phyloP scores from a whole-genome alignment of 164 flowering plant species.

The Aristolochia californica region DNA sequence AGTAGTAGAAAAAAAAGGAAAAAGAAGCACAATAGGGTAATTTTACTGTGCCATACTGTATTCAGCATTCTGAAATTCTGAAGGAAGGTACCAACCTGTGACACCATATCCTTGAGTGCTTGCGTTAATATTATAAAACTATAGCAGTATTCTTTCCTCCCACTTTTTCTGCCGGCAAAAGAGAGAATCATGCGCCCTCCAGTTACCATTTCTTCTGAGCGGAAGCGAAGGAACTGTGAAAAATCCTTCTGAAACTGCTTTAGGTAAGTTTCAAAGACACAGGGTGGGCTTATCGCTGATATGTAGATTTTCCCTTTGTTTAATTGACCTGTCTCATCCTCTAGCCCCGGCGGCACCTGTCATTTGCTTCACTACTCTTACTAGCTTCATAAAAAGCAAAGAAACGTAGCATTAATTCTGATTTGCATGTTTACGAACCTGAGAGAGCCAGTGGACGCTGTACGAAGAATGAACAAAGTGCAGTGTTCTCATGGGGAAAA shows the following conservation, averaged over 20 bases:
- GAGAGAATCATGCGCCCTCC: conserved; percentile 28
- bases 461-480: conserved; percentile 54
- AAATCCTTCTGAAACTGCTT: conserved; percentile 22
- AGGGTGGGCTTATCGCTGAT: conserved; percentile 11
- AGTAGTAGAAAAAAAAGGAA: no score
- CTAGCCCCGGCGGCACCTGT: conserved; percentile 11
- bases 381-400: no score
- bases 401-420: neutral
- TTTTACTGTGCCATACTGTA: no score
- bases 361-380: no score
- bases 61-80: no score
- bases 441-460: conserved; percentile 48
- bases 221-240: conserved; percentile 14
- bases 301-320: conserved; percentile 18
- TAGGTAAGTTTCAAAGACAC: conserved; percentile 5
- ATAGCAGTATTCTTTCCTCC: conserved; percentile 14
- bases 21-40: no score
- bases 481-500: conserved; percentile 29
- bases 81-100: no score
- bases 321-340: neutral
- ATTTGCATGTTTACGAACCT: conserved; percentile 18
- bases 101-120: conserved; percentile 14
- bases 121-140: conserved; percentile 18
- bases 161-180: conserved; percentile 11
- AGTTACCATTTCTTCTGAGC: conserved; percentile 17